These are phyloP conservation scores for Pseudocercospora musae DNA, from an alignment of 2,329 filamentous ascomycete genomes.

Conservation along the genomic window DNA sequence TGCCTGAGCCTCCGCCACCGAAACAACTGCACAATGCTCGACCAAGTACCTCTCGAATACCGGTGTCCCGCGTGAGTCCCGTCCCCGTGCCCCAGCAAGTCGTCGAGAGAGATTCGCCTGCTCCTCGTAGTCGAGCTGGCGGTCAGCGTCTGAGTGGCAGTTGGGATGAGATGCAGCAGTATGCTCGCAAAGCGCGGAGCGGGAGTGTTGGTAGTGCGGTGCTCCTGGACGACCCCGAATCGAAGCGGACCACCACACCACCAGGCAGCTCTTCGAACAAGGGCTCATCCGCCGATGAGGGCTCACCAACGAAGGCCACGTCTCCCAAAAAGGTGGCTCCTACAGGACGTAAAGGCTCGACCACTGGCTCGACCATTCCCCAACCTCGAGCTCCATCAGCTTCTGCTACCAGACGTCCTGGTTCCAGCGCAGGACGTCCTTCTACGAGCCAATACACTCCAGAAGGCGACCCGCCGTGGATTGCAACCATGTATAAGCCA, in stretches of 20 bases:
- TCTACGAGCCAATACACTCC: conserved; percentile 65
- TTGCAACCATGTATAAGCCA: conserved; percentile 90
- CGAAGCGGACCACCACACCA: conserved; percentile 35
- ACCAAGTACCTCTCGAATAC: conserved; percentile 72
- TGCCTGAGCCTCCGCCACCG: conserved; percentile 26
- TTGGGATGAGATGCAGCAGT: conserved; percentile 41
- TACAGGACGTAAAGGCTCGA: conserved; percentile 19
- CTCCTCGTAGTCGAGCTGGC: conserved; percentile 57
- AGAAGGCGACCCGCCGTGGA: conserved; percentile 94
- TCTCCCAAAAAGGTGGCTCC: conserved; percentile 38
- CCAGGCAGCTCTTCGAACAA: conserved; percentile 34
- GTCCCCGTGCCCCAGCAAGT: conserved; percentile 69
- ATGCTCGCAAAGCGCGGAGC: conserved; percentile 60
- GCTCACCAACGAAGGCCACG: conserved; percentile 41
- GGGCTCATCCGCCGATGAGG: conserved; percentile 21
- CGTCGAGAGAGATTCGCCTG: conserved; percentile 69
- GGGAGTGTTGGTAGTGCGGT: conserved; percentile 58
- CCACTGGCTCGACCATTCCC: conserved; percentile 5
- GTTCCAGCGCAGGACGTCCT: conserved; percentile 36
- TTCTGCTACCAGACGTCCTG: conserved; percentile 20
- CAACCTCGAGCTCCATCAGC: conserved; percentile 21
- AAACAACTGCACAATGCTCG: conserved; percentile 42
- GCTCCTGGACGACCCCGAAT: conserved; percentile 49
- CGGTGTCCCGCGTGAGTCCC: conserved; percentile 75
- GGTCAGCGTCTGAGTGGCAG: conserved; percentile 57